Evolutionary conservation across 805 yeast genomes (phyloP).

Genomic region (Myxozyma geophila): DNA sequence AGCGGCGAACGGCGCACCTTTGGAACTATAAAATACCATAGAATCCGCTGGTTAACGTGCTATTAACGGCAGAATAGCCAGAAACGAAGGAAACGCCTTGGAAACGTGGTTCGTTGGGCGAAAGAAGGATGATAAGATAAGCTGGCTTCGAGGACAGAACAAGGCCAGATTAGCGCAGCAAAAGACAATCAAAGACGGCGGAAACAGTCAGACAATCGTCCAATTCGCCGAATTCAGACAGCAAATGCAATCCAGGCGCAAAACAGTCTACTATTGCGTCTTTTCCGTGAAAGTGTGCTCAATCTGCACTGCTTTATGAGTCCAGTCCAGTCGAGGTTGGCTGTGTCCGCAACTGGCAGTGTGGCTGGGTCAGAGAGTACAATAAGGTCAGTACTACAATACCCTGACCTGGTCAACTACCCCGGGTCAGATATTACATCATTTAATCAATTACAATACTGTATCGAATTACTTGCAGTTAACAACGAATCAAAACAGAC

Average conservation of each 20-base stretch:
- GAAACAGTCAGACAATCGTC: not conserved
- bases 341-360: no score
- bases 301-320: no score
- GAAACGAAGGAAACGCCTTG: not conserved
- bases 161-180: not conserved
- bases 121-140: slow-evolving; percentile 18
- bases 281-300: not conserved
- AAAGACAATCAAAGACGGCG: not conserved
- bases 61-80: not conserved
- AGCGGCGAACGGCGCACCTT: not conserved
- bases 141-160: not conserved
- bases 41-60: not conserved
- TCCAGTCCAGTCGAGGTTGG: no score
- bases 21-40: not conserved
- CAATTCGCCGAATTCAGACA: not conserved
- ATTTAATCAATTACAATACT: no score
- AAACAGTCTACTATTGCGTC: not conserved
- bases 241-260: not conserved
- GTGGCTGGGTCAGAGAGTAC: no score
- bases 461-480: no score
- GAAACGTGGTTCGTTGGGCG: not conserved
- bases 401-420: no score
- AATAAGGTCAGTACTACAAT: no score
- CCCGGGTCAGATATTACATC: no score
- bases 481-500: not conserved